These are phyloP conservation scores for Mucor lusitanicus DNA, from an alignment of 371 early-diverging fungal genomes.

Conservation along the genomic window DNA sequence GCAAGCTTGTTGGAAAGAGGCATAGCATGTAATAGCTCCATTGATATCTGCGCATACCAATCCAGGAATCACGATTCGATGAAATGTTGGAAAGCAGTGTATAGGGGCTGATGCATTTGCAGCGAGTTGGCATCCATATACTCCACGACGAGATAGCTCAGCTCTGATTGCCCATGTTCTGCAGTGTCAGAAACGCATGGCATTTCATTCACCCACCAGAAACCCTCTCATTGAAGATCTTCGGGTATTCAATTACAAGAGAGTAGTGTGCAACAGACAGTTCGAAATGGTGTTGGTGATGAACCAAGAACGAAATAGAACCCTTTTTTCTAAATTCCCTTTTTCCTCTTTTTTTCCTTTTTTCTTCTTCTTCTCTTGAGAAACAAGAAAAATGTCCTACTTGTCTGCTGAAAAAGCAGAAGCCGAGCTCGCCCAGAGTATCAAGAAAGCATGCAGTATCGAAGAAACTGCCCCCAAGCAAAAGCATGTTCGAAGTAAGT, in stretches of 20 bases:
- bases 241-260: not conserved
- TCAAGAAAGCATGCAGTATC: constrained; percentile 87
- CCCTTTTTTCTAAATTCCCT: not conserved
- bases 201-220: not conserved
- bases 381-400: constrained; percentile 36
- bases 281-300: not conserved
- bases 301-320: not conserved
- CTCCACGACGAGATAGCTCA: not conserved
- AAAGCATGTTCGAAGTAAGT: constrained; percentile 92
- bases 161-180: not conserved
- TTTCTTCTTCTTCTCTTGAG: not conserved
- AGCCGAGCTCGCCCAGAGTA: constrained; percentile 80
- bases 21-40: too few relatives aligned
- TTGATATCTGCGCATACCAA: too few relatives aligned
- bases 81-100: too few relatives aligned
- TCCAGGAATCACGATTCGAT: too few relatives aligned
- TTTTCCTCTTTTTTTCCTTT: not conserved
- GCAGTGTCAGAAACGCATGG: not conserved
- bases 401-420: constrained; percentile 79
- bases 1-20: too few relatives aligned
- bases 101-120: too few relatives aligned
- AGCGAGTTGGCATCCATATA: too few relatives aligned
- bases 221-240: not conserved
- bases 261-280: not conserved
- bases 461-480: constrained; percentile 97